These are phyloP conservation scores for Crithidia expoeki DNA, from an alignment of 208 protist species.

Conservation along the genomic window DNA sequence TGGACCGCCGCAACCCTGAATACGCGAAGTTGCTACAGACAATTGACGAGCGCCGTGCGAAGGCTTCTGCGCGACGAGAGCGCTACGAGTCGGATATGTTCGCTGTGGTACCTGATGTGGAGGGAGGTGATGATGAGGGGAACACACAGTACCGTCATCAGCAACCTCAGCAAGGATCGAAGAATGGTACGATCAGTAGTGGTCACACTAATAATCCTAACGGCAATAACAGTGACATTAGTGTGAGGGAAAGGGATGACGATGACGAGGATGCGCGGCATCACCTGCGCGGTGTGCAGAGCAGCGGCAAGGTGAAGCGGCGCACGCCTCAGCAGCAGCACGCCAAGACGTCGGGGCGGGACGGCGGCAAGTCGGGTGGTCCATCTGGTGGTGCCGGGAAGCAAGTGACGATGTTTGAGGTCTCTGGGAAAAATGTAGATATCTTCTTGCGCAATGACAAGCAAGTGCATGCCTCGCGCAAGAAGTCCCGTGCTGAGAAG, in stretches of 20 bases:
- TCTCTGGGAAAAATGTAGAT: conserved; percentile 44
- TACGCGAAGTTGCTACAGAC: conserved; percentile 82
- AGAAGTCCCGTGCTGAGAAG: conserved; percentile 69
- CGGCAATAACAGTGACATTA: background rate
- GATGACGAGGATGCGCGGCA: conserved; percentile 49
- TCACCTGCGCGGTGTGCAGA: conserved; percentile 80
- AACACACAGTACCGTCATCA: background rate
- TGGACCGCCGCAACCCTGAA: conserved; percentile 82
- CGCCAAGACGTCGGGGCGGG: conserved; percentile 17
- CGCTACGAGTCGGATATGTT: conserved; percentile 83
- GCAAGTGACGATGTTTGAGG: conserved; percentile 81
- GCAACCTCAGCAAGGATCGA: background rate
- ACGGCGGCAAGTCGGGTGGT: conserved; percentile 6
- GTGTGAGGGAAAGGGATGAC: conserved; percentile 22
- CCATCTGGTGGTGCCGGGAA: conserved; percentile 12
- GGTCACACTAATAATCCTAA: too few species aligned
- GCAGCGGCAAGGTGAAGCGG: conserved; percentile 55
- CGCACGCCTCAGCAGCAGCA: conserved; percentile 8
- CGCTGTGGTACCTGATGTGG: conserved; percentile 69
- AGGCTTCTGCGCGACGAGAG: conserved; percentile 63
- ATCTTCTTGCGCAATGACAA: conserved; percentile 74
- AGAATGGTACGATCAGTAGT: background rate
- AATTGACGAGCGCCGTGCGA: conserved; percentile 76
- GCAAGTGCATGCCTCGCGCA: conserved; percentile 74
- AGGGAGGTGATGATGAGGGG: conserved; percentile 22